Base-by-base conservation (phyloP, 345 rosid species). In the Crucihimalaya himalaica region DNA sequence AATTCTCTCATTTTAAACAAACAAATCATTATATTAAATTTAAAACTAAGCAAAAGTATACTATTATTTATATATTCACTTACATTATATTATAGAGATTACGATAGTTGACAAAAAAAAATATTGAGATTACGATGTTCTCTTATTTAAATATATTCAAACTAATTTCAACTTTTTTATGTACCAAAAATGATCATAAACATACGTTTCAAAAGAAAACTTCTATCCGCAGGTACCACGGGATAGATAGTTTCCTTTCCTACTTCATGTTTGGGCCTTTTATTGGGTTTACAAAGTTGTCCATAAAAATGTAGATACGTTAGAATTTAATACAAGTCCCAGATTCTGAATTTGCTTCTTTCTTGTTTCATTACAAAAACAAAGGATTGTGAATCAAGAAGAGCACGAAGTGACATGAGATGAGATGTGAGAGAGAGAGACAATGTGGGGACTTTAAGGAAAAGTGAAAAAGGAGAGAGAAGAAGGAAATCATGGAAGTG, bases 401-500 rank as follows among this genome's bases (percentile, higher is more conserved):
- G 68, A 50, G 61, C 4, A 61, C 12, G 54, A 62, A 43, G 64
- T 63, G 71, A 63, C 37, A 54, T 20, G 52, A 63, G 70, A 51
- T 42, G 71, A 48, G 64, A 48, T n/a, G 11, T 19, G 57, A 32
- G n/a, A 48, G 58, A 32, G 5, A 13, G 27, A 20, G 53, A 6
- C n/a, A 35, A 58, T 40, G 65, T 31, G 66, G 63, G 69, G 69
- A 53, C 16, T 51, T 40, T 20, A 63, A 37, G 43, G 58, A 67
- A 58, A 59, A 52, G 5, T 37, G 55, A 73, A 19, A 73, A 3
- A 35, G 6, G 18, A 18, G 39, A 16, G 64, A 45, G 47, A 48
- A 28, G 58, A 51, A 68, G 58, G 43, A 67, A 67, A 67, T 51
- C 67, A 73, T 66, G 73, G 40, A 66, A 67, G 79, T 75, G 73